phyloP scores from a whole-genome alignment of 192 early-diverging fungal species.

The Funneliformis geosporum region DNA sequence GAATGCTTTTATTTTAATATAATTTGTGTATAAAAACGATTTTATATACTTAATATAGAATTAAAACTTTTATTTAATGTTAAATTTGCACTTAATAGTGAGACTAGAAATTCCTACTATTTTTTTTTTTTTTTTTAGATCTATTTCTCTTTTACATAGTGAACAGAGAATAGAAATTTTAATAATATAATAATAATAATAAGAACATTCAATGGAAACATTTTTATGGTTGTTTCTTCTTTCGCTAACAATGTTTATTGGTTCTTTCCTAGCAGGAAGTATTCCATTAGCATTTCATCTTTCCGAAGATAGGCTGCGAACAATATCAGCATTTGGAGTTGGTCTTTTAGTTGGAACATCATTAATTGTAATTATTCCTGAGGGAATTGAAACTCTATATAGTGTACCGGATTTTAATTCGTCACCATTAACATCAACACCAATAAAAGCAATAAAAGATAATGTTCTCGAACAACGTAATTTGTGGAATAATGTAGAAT shows the following conservation, averaged over 20 bases:
- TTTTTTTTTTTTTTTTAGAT: no score
- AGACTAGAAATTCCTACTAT: no score
- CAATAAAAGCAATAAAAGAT: slow-evolving; percentile 1
- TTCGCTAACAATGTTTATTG: slow-evolving; percentile 76
- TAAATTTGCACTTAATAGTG: no score
- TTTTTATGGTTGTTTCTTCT: slow-evolving; percentile 66
- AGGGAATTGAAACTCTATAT: slow-evolving; percentile 90
- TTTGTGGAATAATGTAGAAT: slow-evolving; percentile 4
- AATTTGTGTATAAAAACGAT: no score
- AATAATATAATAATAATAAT: background rate
- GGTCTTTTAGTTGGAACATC: slow-evolving; percentile 92
- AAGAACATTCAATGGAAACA: slow-evolving; percentile 45
- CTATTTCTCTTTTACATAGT: no score
- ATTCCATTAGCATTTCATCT: slow-evolving; percentile 82
- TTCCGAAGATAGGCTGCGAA: slow-evolving; percentile 67
- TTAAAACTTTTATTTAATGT: no score
- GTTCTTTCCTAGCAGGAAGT: slow-evolving; percentile 84
- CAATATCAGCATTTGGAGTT: slow-evolving; percentile 82
- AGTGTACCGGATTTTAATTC: slow-evolving; percentile 33
- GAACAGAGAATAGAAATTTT: no score
- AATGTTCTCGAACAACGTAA: slow-evolving; percentile 21
- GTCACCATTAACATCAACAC: background rate
- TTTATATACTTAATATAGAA: no score
- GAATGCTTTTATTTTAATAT: no score
- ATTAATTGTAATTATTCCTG: slow-evolving; percentile 91